phyloP scores from a whole-genome alignment of 208 protist species.

The Acanthamoeba royreba region DNA sequence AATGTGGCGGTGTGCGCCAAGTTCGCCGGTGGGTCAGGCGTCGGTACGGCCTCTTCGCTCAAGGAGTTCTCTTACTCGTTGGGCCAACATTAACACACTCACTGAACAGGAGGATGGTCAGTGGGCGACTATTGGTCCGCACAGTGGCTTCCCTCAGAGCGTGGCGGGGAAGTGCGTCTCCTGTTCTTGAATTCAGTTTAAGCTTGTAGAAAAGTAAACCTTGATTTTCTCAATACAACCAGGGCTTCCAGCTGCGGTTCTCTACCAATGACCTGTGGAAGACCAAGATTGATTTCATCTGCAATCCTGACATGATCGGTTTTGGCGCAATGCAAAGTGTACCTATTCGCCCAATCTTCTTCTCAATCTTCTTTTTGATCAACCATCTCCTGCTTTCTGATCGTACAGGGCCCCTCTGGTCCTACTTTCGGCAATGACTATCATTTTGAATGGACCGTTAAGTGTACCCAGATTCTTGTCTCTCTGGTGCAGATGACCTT shows the following conservation, averaged over 20 bases:
- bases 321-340: background rate
- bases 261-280: background rate
- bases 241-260: background rate
- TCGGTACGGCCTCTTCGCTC: too few species aligned
- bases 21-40: too few species aligned
- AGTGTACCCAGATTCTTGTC: too few species aligned
- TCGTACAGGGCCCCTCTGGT: too few species aligned
- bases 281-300: conserved; percentile 20
- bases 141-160: background rate
- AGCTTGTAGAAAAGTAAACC: background rate
- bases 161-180: background rate
- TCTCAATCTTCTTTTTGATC: background rate
- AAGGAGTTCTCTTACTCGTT: background rate
- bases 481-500: too few species aligned
- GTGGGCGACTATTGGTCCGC: background rate
- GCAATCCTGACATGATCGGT: background rate
- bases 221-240: too few species aligned
- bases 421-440: too few species aligned
- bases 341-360: background rate
- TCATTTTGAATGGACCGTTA: too few species aligned
- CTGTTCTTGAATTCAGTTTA: background rate
- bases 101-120: background rate
- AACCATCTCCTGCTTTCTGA: too few species aligned
- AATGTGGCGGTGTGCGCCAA: too few species aligned
- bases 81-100: background rate